Evolutionary conservation across 331 rosid species (phyloP).

Genomic region (Acacia pycnantha): DNA sequence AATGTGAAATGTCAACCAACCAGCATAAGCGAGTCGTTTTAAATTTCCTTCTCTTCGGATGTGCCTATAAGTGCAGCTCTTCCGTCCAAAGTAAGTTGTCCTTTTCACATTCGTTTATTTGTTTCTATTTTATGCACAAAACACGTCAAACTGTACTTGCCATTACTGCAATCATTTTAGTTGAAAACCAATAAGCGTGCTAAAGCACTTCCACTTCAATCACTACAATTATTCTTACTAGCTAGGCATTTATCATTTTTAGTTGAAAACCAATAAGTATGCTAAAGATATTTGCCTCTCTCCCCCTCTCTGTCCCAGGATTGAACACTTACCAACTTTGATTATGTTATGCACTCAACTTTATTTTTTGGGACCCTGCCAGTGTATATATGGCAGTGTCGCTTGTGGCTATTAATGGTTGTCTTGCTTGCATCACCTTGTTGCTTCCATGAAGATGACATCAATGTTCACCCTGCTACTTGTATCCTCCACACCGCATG

Average conservation of each 20-base stretch:
- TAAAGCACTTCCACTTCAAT: not conserved
- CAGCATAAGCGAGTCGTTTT: no score
- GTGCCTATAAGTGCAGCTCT: not conserved
- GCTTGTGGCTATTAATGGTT: not conserved
- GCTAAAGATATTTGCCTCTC: not conserved
- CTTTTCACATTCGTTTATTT: not conserved
- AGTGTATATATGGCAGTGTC: not conserved
- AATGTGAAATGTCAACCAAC: not conserved
- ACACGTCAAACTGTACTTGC: not conserved
- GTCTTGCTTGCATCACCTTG: not conserved
- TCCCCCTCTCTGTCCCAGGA: not conserved
- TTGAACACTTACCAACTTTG: not conserved
- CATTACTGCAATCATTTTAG: not conserved
- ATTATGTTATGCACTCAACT: slow-evolving; percentile 1
- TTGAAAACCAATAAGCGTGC: not conserved
- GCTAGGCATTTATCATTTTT: not conserved
- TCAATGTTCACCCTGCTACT: no score
- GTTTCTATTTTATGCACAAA: not conserved
- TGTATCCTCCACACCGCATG: not conserved
- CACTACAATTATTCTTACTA: no score
- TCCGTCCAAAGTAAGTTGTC: not conserved
- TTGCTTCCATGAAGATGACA: not conserved
- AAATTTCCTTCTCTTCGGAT: not conserved
- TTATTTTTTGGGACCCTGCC: not conserved
- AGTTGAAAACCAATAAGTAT: not conserved